Evolutionary conservation across 2,329 filamentous ascomycete species (phyloP).

Genomic region (Aspergillus sp.): DNA sequence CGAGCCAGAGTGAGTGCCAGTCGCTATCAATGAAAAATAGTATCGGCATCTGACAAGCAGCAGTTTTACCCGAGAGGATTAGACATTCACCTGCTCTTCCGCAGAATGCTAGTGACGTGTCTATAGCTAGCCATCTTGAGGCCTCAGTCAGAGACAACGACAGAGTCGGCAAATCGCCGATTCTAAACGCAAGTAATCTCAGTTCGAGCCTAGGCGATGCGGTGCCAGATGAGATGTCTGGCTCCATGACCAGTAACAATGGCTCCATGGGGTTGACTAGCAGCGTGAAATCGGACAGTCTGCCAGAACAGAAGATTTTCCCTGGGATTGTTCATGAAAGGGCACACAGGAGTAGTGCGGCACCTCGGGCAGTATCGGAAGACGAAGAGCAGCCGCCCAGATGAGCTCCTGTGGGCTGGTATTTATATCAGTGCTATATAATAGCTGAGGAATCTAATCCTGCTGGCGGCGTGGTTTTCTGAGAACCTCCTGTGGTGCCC

Average conservation of each 20-base stretch:
- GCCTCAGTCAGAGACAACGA: not conserved
- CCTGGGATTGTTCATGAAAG: conserved; percentile 43
- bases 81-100: too few species aligned
- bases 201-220: not conserved
- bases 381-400: not conserved
- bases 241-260: not conserved
- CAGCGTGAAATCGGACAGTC: conserved; percentile 11
- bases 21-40: too few species aligned
- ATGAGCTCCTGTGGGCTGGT: not conserved
- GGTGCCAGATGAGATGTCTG: not conserved
- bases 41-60: too few species aligned
- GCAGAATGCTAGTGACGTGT: not conserved
- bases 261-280: conserved; percentile 6
- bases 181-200: not conserved
- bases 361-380: conserved; percentile 2
- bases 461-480: too few species aligned
- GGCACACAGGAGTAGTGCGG: conserved; percentile 26
- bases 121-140: not conserved
- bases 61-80: too few species aligned
- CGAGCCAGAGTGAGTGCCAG: too few species aligned
- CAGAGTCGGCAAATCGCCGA: not conserved
- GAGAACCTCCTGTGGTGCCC: too few species aligned
- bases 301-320: conserved; percentile 40
- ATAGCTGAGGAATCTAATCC: too few species aligned
- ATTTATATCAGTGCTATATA: too few species aligned